phyloP scores from a whole-genome alignment of 306 rosid species.

The Cucumis melo region DNA sequence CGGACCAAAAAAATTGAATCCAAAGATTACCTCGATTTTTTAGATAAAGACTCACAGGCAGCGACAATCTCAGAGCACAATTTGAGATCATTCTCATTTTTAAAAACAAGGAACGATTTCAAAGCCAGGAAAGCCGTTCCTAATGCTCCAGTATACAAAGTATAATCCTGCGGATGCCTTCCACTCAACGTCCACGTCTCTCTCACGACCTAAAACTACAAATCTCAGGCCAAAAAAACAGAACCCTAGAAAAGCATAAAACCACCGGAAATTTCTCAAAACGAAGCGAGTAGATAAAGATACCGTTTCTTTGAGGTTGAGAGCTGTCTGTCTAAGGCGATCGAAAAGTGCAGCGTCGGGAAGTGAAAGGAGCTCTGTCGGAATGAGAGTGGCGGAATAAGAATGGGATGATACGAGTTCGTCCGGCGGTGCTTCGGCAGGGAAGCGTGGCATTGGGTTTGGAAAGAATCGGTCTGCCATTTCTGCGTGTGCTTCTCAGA shows the following conservation, averaged over 20 bases:
- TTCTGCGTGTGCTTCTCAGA: neutral
- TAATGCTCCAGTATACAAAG: slow-evolving; percentile 58
- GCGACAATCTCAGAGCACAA: slow-evolving; percentile 52
- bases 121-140: slow-evolving; percentile 66
- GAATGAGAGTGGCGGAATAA: slow-evolving; percentile 21
- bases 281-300: neutral
- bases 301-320: slow-evolving; percentile 60
- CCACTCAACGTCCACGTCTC: slow-evolving; percentile 53
- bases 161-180: slow-evolving; percentile 46
- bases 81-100: slow-evolving; percentile 42
- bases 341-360: slow-evolving; percentile 28
- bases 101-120: slow-evolving; percentile 48
- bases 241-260: neutral
- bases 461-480: slow-evolving; percentile 71
- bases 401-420: slow-evolving; percentile 12
- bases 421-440: slow-evolving; percentile 25
- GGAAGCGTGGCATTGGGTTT: slow-evolving; percentile 44
- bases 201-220: slow-evolving; percentile 50
- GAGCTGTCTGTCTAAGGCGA: slow-evolving; percentile 27
- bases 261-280: neutral
- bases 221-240: neutral
- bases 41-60: slow-evolving; percentile 66
- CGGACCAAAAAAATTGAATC: neutral
- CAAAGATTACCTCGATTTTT: slow-evolving; percentile 38
- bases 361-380: slow-evolving; percentile 36